phyloP scores from a whole-genome alignment of 441 rosid genomes.

The Melastoma candidum region DNA sequence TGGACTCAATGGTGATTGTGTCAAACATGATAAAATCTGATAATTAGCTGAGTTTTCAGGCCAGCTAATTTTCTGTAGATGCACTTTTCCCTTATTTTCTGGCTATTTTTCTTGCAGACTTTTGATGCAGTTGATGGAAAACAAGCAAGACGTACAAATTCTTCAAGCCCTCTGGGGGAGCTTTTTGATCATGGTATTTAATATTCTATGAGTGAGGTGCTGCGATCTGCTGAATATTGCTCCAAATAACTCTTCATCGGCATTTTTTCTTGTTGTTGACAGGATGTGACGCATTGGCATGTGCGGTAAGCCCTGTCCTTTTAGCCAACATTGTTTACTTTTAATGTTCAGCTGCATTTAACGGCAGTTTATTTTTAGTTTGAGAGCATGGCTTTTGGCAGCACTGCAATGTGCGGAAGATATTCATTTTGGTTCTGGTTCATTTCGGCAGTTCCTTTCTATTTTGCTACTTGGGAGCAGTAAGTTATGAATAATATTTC shows the following conservation, averaged over 20 bases:
- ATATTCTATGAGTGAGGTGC: conserved; percentile 1
- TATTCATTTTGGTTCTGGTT: conserved; percentile 90
- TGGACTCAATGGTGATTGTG: too few species aligned
- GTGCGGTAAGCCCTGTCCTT: conserved; percentile 61
- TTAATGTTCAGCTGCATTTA: too few species aligned
- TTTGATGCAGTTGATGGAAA: conserved; percentile 99
- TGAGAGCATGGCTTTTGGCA: conserved; percentile 80
- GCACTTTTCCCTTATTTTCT: too few species aligned
- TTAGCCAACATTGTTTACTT: background rate
- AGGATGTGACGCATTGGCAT: conserved; percentile 99
- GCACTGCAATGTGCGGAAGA: conserved; percentile 96
- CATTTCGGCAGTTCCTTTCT: conserved; percentile 84
- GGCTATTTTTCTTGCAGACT: conserved; percentile 34
- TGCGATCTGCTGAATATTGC: conserved; percentile 3
- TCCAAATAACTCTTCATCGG: conserved; percentile 14
- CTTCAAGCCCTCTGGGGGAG: conserved; percentile 93
- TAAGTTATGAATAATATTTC: conserved; percentile 29
- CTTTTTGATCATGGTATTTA: conserved; percentile 90
- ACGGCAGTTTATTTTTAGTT: conserved; percentile 29
- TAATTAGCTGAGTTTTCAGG: too few species aligned
- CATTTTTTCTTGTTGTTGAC: conserved; percentile 11
- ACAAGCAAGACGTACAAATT: conserved; percentile 93
- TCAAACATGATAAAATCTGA: too few species aligned
- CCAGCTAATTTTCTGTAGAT: too few species aligned
- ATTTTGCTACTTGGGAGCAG: conserved; percentile 98